Evolutionary conservation across 148 eudicot genomes (phyloP), one percentile per base, ranked within the genome.

Genomic region (Camellia granthamiana): DNA sequence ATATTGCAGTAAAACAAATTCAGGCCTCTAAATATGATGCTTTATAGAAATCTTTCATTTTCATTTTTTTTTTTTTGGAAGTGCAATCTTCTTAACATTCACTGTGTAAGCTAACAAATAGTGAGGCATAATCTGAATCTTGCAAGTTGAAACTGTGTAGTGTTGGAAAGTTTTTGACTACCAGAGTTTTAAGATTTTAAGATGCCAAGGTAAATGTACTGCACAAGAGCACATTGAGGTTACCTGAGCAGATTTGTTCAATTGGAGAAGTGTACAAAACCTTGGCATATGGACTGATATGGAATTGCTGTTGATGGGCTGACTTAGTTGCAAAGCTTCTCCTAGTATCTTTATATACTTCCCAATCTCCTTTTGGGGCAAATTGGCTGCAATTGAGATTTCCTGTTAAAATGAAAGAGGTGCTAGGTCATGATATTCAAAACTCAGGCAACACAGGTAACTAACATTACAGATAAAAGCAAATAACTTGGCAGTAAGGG

Each of bases 201-300:
- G 6, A 58, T 41, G 55, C 68, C 13, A 60, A 41, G 21, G n/a
- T 51, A 54, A 51, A 49, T 41, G 23, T 55, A 78, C 64, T 56
- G 43, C 62, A 9, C 5, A 15, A 63, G 46, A 74, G 38, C 52
- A 78, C 58, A 42, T 38, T 76, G 6, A 47, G 12, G 30, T 42
- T 88, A 95, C 99, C 99, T 95, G 99, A 62, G 99, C 99, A 81
- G 98, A 92, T 83, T 95, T 95, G 86, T 95, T 95, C 79, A 95
- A 98, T 77, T 95, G 99, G 69, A 95, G 98, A 79, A 95, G 99
- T 51, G 91, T 95, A 81, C 99, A 95, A 81, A 95, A 95, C 77
- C 99, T 89, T 6, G 98, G 99, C 99, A 95, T 95, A 83, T 95
- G 99, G 49, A 95, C 99, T 68, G 98, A 90, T 82, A 95, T 95